These are phyloP conservation scores for Lagenidium giganteum DNA, from an alignment of 352 stramenopile species.

Conservation along the genomic window DNA sequence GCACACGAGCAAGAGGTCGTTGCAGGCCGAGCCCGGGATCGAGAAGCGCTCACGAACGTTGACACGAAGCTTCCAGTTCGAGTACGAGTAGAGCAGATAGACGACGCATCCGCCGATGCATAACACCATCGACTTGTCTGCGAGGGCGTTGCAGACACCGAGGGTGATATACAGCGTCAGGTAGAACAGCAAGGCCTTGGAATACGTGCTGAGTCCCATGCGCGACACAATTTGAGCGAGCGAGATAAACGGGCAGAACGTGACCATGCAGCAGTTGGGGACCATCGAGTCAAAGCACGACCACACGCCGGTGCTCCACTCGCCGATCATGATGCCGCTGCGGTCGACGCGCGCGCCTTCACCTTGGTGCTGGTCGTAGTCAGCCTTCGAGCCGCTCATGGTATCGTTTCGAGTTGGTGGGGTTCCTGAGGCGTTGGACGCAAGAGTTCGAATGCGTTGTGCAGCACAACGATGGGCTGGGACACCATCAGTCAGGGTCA, in stretches of 20 bases:
- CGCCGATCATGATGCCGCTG: slow-evolving; percentile 1
- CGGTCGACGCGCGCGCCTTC: slow-evolving; percentile 3
- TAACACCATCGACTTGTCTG: too few species aligned
- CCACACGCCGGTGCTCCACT: slow-evolving; percentile 15
- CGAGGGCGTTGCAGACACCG: too few species aligned
- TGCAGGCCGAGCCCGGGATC: slow-evolving; percentile 5
- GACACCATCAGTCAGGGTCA: too few species aligned
- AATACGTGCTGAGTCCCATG: slow-evolving; percentile 10
- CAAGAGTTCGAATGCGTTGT: too few species aligned
- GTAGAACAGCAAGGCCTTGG: background rate
- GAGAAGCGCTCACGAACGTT: slow-evolving; percentile 6
- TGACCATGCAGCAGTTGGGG: slow-evolving; percentile 22
- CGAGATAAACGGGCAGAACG: slow-evolving; percentile 19
- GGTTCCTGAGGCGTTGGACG: too few species aligned
- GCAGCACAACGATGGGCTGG: too few species aligned
- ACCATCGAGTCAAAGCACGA: slow-evolving; percentile 13
- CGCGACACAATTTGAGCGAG: slow-evolving; percentile 13
- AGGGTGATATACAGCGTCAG: slow-evolving; percentile 5
- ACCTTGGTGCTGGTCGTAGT: background rate
- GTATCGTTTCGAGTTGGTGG: too few species aligned
- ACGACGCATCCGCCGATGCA: too few species aligned
- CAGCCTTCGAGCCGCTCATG: too few species aligned
- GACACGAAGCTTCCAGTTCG: too few species aligned
- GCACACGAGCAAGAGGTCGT: slow-evolving; percentile 10
- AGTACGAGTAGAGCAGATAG: too few species aligned